Evolutionary conservation across 352 stramenopile genomes (phyloP).

Genomic region (Globisporangium ultimum): DNA sequence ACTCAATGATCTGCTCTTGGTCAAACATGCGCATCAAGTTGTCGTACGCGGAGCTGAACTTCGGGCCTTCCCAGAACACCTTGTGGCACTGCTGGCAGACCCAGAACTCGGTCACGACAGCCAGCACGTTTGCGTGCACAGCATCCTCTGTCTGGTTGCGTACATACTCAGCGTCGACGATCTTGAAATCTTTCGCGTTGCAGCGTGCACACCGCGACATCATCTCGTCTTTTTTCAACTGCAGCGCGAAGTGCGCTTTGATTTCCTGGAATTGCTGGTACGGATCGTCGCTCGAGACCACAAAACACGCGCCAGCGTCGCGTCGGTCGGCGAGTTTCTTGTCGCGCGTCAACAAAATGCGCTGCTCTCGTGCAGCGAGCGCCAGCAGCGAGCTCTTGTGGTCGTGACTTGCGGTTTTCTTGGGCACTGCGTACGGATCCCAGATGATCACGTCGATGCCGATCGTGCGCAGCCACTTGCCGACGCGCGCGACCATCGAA

Average conservation of each 20-base stretch:
- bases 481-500: slow-evolving; percentile 67
- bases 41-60: slow-evolving; percentile 23
- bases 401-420: slow-evolving; percentile 30
- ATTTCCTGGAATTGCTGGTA: slow-evolving; percentile 77
- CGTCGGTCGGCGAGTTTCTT: slow-evolving; percentile 66
- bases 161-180: slow-evolving; percentile 53
- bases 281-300: slow-evolving; percentile 67
- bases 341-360: slow-evolving; percentile 74
- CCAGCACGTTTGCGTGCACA: slow-evolving; percentile 50
- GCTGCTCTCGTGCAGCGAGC: slow-evolving; percentile 49
- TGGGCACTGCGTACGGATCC: slow-evolving; percentile 37
- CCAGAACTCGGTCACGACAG: slow-evolving; percentile 57
- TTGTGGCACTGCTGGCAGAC: slow-evolving; percentile 22
- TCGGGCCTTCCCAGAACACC: slow-evolving; percentile 29
- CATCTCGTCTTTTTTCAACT: slow-evolving; percentile 60
- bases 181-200: slow-evolving; percentile 61
- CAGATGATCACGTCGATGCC: slow-evolving; percentile 72
- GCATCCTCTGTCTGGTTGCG: slow-evolving; percentile 43
- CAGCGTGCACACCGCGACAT: slow-evolving; percentile 73
- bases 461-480: slow-evolving; percentile 71
- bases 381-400: slow-evolving; percentile 45
- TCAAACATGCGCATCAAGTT: slow-evolving; percentile 15
- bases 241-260: slow-evolving; percentile 61
- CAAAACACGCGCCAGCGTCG: slow-evolving; percentile 70
- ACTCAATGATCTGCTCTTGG: slow-evolving; percentile 4